phyloP scores from a whole-genome alignment of 163 green algal species.

The Prototheca wickerhamii region DNA sequence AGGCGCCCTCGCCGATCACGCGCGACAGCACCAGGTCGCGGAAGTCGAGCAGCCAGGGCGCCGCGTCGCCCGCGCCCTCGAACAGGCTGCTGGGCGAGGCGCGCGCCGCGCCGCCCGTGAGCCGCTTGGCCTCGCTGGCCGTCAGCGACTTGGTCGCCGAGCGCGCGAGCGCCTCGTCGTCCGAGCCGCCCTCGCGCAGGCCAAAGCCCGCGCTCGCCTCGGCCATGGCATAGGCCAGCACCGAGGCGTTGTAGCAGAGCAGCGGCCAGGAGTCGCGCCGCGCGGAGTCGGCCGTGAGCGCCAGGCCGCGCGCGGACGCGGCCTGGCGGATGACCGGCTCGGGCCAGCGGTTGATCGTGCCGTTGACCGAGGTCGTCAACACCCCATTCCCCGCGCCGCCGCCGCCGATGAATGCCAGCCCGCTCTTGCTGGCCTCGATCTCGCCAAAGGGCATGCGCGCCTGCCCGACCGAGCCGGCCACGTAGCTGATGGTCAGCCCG shows the following conservation, averaged over 20 bases:
- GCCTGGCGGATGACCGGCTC: conserved; percentile 19
- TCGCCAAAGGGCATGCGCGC: conserved; percentile 10
- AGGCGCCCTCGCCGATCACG: conserved; percentile 45
- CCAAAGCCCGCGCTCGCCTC: not conserved
- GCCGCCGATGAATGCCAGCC: conserved; percentile 9
- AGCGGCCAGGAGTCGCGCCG: conserved; percentile 10
- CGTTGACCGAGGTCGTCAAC: conserved; percentile 20
- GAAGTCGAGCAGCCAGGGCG: conserved; percentile 40
- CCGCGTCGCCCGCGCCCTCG: conserved; percentile 6
- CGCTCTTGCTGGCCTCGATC: conserved; percentile 10
- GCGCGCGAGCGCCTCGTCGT: not conserved
- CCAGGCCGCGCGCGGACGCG: conserved; percentile 10
- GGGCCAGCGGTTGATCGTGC: conserved; percentile 23
- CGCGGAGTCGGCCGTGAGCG: conserved; percentile 5
- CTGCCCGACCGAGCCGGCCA: not conserved
- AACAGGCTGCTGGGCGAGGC: conserved; percentile 2
- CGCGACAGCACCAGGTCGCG: conserved; percentile 29
- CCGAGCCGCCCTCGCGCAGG: not conserved
- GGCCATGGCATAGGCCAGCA: conserved; percentile 3
- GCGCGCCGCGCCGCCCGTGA: not conserved
- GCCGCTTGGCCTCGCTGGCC: not conserved
- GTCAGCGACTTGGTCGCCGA: not conserved
- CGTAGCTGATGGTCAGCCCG: conserved; percentile 4
- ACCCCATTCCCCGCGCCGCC: conserved; percentile 13
- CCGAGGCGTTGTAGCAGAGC: conserved; percentile 1